phyloP scores from a whole-genome alignment of 805 yeast genomes.

The Myxozyma melibiosi region DNA sequence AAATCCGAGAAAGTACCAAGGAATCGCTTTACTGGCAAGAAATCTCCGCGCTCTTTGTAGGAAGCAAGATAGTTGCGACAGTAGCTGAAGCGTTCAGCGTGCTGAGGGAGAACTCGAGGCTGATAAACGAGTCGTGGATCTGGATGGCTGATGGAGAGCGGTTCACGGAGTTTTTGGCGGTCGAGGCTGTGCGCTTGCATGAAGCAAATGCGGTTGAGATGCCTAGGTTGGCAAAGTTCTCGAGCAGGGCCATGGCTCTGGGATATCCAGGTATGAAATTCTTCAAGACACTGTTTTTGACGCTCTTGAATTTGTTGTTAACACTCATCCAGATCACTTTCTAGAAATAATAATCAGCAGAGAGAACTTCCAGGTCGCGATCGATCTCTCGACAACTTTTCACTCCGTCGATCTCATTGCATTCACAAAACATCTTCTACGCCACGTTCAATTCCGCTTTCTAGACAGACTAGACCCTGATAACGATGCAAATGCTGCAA shows the following conservation, averaged over 20 bases:
- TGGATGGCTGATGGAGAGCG: constrained; percentile 21
- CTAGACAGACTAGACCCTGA: neutral
- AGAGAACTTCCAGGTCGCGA: neutral
- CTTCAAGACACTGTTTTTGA: neutral
- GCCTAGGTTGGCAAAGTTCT: constrained; percentile 5
- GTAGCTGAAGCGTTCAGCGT: constrained; percentile 11
- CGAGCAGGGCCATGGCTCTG: constrained; percentile 5
- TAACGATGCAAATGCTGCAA: neutral
- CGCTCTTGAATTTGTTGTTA: neutral
- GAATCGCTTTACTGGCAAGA: constrained; percentile 15
- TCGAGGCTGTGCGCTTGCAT: neutral
- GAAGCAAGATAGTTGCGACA: constrained; percentile 15
- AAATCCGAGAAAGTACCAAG: neutral
- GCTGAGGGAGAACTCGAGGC: neutral
- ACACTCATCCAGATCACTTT: constrained; percentile 6
- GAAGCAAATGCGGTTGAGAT: neutral
- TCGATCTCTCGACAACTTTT: neutral
- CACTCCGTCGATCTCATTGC: constrained; percentile 7
- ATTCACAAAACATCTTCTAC: constrained; percentile 6
- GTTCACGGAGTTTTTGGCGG: constrained; percentile 10
- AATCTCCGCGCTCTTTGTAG: constrained; percentile 11
- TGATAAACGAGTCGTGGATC: constrained; percentile 5
- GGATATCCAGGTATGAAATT: constrained; percentile 10
- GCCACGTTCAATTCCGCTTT: constrained; percentile 5
- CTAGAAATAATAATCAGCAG: neutral